Conservation (phyloP, 2,329 filamentous ascomycete genomes). For the Cercospora janseana region DNA sequence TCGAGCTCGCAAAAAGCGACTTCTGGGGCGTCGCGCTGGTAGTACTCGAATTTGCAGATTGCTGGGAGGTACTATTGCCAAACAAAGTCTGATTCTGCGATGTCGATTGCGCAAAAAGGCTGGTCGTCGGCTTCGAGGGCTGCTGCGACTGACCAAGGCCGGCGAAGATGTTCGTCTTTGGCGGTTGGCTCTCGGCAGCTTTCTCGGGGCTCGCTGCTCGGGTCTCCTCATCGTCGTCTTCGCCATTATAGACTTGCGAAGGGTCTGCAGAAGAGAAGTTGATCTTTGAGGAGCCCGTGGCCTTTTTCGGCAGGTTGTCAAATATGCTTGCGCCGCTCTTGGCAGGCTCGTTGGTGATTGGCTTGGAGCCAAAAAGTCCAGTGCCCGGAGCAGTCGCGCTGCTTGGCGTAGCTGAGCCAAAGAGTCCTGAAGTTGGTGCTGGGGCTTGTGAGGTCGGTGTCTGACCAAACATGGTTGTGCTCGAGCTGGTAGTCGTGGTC, state of each 20-base stretch:
- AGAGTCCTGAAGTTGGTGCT: slow-evolving; percentile 8
- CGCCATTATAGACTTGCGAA: slow-evolving; percentile 20
- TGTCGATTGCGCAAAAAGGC: slow-evolving; percentile 9
- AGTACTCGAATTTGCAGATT: slow-evolving; percentile 33
- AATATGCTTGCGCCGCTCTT: slow-evolving; percentile 23
- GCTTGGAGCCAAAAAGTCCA: slow-evolving; percentile 12
- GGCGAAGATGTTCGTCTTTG: slow-evolving; percentile 8
- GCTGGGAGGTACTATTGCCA: slow-evolving; percentile 17
- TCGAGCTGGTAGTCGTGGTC: slow-evolving; percentile 7
- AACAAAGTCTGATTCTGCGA: slow-evolving; percentile 14
- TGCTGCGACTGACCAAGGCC: slow-evolving; percentile 12
- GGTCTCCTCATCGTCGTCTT: slow-evolving; percentile 21
- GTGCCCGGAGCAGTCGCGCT: slow-evolving; percentile 8
- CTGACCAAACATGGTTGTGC: slow-evolving; percentile 17
- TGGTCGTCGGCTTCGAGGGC: slow-evolving; percentile 8
- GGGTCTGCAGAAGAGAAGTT: slow-evolving; percentile 25
- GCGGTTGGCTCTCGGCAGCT: slow-evolving; percentile 8
- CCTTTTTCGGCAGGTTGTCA: slow-evolving; percentile 21
- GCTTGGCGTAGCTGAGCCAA: slow-evolving; percentile 5
- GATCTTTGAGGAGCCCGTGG: slow-evolving; percentile 13
- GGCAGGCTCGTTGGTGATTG: slow-evolving; percentile 7
- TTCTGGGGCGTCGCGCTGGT: slow-evolving; percentile 29
- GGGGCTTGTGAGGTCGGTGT: slow-evolving; percentile 13
- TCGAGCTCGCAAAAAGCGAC: slow-evolving; percentile 13
- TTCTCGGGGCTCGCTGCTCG: slow-evolving; percentile 6